Evolutionary conservation across 257 asterid species (phyloP).

Genomic region (Nicotiana attenuata): DNA sequence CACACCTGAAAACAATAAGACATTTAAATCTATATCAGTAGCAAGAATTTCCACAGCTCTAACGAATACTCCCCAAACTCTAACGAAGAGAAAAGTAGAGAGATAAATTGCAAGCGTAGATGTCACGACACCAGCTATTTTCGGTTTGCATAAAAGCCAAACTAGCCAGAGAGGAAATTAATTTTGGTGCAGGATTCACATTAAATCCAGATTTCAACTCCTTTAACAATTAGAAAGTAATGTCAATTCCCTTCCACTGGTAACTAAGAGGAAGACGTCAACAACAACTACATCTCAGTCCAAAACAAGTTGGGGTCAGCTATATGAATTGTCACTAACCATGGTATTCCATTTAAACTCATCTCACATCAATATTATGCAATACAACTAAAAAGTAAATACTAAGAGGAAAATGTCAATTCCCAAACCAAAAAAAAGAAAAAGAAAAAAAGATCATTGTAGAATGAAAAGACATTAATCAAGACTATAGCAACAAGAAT

Average conservation of each 20-base stretch:
- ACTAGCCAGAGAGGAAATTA: background rate
- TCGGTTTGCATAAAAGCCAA: background rate
- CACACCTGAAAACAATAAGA: constrained; percentile 37
- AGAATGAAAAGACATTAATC: background rate
- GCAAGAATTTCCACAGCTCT: background rate
- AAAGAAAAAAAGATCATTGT: too few species aligned
- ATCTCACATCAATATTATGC: too few species aligned
- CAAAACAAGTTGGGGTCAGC: too few species aligned
- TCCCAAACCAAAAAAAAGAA: too few species aligned
- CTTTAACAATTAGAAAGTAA: background rate
- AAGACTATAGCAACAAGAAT: background rate
- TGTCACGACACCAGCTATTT: background rate
- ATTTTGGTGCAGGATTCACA: background rate
- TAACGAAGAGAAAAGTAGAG: background rate
- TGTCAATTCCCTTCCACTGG: background rate
- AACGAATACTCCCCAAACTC: background rate
- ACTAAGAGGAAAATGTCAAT: too few species aligned
- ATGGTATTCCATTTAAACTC: too few species aligned
- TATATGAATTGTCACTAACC: too few species aligned
- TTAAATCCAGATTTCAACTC: background rate
- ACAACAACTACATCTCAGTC: too few species aligned
- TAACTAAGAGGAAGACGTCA: background rate
- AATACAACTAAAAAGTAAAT: too few species aligned
- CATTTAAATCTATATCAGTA: constrained; percentile 5
- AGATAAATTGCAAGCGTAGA: background rate